phyloP scores from a whole-genome alignment of 2,329 filamentous ascomycete genomes.

The Neofusicoccum umdonicola region DNA sequence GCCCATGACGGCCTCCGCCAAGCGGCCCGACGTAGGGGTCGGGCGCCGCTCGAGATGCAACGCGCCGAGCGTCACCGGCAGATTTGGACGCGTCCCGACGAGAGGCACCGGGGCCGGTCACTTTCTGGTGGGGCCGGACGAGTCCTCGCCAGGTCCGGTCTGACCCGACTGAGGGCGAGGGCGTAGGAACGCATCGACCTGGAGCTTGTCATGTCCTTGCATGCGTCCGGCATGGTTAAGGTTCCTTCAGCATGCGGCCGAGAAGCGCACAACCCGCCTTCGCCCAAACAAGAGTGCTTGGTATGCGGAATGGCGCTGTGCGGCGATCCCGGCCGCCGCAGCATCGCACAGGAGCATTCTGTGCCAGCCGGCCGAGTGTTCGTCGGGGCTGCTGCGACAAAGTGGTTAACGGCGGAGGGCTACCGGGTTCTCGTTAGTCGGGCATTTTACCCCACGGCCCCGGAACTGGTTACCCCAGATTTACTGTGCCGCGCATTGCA shows the following conservation, averaged over 20 bases:
- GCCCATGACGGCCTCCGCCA: neutral
- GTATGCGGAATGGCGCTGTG: neutral
- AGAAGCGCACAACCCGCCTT: neutral
- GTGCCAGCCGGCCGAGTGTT: neutral
- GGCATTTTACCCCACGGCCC: conserved; percentile 16
- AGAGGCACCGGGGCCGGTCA: neutral
- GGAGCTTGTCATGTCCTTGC: conserved; percentile 2
- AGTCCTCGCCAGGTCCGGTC: neutral
- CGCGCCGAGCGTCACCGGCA: neutral
- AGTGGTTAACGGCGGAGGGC: neutral
- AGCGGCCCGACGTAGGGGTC: neutral
- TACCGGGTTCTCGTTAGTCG: conserved; percentile 1
- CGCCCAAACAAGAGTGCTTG: conserved; percentile 3
- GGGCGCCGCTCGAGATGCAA: neutral
- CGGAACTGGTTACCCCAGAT: conserved; percentile 14
- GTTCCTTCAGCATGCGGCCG: conserved; percentile 2
- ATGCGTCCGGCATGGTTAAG: conserved; percentile 2
- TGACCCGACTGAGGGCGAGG: neutral
- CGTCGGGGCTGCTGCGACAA: no score
- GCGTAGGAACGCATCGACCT: neutral
- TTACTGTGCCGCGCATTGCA: conserved; percentile 16
- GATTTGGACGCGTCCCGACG: neutral
- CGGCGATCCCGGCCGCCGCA: neutral
- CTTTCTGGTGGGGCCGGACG: no score
- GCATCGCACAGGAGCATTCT: neutral